Percentiles rank a stretch among this genome's conserved stretches.
These are phyloP conservation scores for Cutaneotrichosporon cavernicola DNA, from an alignment of 1,284 basidiomycete genomes.

Conservation along the genomic window DNA sequence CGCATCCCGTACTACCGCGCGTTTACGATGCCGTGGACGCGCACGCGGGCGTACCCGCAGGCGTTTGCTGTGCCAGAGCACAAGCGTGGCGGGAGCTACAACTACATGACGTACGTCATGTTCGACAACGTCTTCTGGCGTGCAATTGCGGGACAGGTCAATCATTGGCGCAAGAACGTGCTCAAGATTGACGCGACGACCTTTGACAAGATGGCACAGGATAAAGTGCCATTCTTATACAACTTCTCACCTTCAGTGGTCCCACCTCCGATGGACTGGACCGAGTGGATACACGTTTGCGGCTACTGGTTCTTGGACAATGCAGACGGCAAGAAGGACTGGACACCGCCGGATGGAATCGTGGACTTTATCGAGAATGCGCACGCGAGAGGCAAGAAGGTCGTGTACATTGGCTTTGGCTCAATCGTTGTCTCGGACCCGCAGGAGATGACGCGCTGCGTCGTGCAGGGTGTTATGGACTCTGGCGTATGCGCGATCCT, in stretches of 20 bases:
- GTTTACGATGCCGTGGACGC: constrained; percentile 67
- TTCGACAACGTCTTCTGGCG: constrained; percentile 77
- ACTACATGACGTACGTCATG: constrained; percentile 54
- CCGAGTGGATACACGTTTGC: constrained; percentile 95
- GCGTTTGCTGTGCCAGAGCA: constrained; percentile 61
- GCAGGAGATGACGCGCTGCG: constrained; percentile 80
- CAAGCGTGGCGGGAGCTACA: constrained; percentile 52
- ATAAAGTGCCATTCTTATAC: constrained; percentile 64
- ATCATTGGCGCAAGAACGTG: constrained; percentile 65
- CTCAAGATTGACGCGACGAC: constrained; percentile 63
- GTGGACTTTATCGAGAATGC: constrained; percentile 78
- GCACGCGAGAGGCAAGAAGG: constrained; percentile 71
- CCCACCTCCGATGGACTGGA: constrained; percentile 92
- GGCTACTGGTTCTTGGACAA: constrained; percentile 95
- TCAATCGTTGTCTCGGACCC: constrained; percentile 97
- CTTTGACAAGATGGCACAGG: constrained; percentile 59
- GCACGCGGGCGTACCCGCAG: constrained; percentile 66
- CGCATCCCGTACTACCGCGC: constrained; percentile 65
- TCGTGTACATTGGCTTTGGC: constrained; percentile 98
- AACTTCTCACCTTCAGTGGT: constrained; percentile 68
- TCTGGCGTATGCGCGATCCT: constrained; percentile 87
- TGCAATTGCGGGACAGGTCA: constrained; percentile 69
- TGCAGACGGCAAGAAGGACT: constrained; percentile 84
- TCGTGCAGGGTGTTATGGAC: constrained; percentile 80
- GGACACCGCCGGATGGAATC: constrained; percentile 77